Conservation (phyloP, 2,329 filamentous ascomycete species). For the Fusarium mundagurra region DNA sequence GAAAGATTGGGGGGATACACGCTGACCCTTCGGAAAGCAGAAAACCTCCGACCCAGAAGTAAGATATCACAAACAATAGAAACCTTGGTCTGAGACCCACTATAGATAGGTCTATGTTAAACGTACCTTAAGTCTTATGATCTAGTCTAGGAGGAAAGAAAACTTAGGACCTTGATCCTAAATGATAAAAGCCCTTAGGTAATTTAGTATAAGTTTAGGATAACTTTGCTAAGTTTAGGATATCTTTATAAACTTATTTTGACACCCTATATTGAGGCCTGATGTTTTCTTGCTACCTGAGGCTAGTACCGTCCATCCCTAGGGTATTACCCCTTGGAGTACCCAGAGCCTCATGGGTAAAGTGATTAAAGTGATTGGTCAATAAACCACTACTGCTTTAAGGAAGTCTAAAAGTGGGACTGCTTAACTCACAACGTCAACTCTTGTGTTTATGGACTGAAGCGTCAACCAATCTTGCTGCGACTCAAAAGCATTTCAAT, state of each 20-base stretch:
- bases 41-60: background rate
- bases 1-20: background rate
- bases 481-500: background rate
- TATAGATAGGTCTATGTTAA: background rate
- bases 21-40: background rate
- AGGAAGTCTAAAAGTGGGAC: background rate
- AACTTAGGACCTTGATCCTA: no score
- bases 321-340: background rate
- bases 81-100: background rate
- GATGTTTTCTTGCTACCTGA: no score
- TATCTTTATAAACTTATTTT: no score
- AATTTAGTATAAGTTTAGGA: no score
- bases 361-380: conserved; percentile 12
- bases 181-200: no score
- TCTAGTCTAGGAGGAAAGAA: no score
- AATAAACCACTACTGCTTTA: background rate
- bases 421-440: background rate
- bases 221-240: no score
- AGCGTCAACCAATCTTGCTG: background rate
- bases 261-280: no score
- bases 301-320: no score
- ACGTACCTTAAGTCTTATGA: background rate
- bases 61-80: background rate
- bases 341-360: background rate
- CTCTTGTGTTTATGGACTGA: background rate